phyloP scores from a whole-genome alignment of 163 green algal species.

The Botryococcus braunii region DNA sequence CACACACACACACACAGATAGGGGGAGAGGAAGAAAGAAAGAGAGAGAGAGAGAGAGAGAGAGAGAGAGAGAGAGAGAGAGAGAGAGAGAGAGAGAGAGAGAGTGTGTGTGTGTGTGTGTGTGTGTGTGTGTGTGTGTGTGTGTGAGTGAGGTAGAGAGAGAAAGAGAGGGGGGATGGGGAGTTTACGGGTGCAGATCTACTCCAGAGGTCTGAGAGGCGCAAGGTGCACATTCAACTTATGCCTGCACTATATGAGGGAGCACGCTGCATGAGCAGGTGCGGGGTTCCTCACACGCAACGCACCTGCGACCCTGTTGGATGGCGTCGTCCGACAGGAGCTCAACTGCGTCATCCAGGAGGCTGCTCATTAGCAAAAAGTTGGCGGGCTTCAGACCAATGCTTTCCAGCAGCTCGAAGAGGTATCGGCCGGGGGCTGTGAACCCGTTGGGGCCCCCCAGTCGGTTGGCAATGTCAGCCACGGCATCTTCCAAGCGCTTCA shows the following conservation, averaged over 20 bases:
- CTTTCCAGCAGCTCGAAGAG: conserved; percentile 39
- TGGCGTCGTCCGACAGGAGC: conserved; percentile 21
- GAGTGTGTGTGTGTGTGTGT: conserved; percentile 5
- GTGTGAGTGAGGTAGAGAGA: not conserved
- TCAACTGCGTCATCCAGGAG: conserved; percentile 24
- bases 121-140: not conserved
- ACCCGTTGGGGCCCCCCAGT: conserved; percentile 10
- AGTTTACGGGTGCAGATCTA: not conserved
- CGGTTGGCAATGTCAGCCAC: not conserved
- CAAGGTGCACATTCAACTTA: too few relatives aligned
- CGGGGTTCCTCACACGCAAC: not conserved
- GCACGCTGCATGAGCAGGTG: too few relatives aligned
- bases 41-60: not conserved
- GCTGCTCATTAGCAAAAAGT: conserved; percentile 12
- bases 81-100: not conserved
- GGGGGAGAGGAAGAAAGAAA: not conserved
- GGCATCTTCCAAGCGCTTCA: not conserved
- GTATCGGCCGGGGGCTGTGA: conserved; percentile 32
- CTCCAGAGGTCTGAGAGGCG: not conserved
- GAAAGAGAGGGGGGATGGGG: not conserved
- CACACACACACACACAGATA: too few relatives aligned
- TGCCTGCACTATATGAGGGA: too few relatives aligned
- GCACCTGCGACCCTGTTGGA: conserved; percentile 25
- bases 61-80: not conserved
- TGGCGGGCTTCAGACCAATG: conserved; percentile 21